phyloP scores from a whole-genome alignment of 2,329 filamentous ascomycete genomes.

The Dactylellina leptospora region DNA sequence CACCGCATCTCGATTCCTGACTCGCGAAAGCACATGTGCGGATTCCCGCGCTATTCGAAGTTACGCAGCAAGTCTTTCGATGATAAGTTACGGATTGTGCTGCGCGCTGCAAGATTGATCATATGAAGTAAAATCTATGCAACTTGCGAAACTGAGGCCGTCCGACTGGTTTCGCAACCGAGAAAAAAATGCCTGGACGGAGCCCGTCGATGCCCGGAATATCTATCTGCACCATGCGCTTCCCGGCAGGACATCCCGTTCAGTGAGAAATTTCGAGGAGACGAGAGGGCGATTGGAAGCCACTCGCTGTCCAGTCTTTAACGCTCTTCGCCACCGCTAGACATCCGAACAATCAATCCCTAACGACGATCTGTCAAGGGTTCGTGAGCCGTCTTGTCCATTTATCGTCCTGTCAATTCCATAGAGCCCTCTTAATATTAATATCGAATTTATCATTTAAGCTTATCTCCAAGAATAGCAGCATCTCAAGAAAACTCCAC shows the following conservation, averaged over 20 bases:
- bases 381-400: constrained; percentile 5
- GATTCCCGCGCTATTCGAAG: not conserved
- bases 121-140: no score
- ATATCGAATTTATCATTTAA: constrained; percentile 20
- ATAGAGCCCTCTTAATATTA: no score
- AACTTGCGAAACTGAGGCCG: no score
- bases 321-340: constrained; percentile 20
- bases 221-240: constrained; percentile 3
- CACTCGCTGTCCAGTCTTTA: not conserved
- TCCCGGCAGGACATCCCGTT: not conserved
- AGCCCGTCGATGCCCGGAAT: constrained; percentile 32
- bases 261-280: no score
- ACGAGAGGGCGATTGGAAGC: no score
- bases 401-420: not conserved
- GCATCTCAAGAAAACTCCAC: constrained; percentile 19
- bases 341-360: not conserved
- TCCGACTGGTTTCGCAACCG: no score
- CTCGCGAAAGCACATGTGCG: not conserved
- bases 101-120: no score
- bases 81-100: no score
- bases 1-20: not conserved
- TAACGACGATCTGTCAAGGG: not conserved
- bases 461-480: constrained; percentile 50
- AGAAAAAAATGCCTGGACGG: no score
- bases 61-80: no score